These are phyloP conservation scores for Metschnikowia santaceciliae DNA, from an alignment of 805 yeast species.

Conservation along the genomic window DNA sequence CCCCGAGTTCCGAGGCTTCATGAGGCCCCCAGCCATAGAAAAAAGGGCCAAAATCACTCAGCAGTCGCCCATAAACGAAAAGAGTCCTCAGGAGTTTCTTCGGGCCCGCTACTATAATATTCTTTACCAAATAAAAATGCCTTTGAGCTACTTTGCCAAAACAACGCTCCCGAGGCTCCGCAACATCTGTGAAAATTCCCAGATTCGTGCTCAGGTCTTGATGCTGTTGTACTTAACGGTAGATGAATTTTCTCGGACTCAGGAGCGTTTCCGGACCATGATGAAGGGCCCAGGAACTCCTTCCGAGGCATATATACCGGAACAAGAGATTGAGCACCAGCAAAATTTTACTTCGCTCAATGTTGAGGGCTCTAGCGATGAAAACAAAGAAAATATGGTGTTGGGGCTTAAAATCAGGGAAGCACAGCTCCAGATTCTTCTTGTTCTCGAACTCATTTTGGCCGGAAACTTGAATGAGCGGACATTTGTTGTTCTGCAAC, in stretches of 20 bases:
- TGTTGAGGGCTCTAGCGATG: constrained; percentile 8
- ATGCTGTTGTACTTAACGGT: constrained; percentile 29
- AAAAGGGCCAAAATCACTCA: background rate
- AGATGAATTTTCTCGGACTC: constrained; percentile 16
- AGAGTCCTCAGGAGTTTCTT: constrained; percentile 31
- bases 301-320: background rate
- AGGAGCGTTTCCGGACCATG: constrained; percentile 2
- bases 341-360: background rate
- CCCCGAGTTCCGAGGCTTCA: background rate
- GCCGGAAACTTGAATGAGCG: constrained; percentile 33
- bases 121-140: constrained; percentile 37
- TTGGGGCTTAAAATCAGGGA: constrained; percentile 49
- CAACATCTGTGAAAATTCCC: constrained; percentile 35
- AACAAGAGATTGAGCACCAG: constrained; percentile 1
- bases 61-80: constrained; percentile 15
- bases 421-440: constrained; percentile 50
- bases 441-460: constrained; percentile 44
- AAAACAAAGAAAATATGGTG: constrained; percentile 25
- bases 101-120: constrained; percentile 31
- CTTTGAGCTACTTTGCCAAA: constrained; percentile 44
- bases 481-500: constrained; percentile 23
- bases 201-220: constrained; percentile 20
- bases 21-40: background rate
- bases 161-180: constrained; percentile 46
- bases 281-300: background rate